Conservation (phyloP, 768 basidiomycete species). For the Porphyrellus cyaneotinctus region DNA sequence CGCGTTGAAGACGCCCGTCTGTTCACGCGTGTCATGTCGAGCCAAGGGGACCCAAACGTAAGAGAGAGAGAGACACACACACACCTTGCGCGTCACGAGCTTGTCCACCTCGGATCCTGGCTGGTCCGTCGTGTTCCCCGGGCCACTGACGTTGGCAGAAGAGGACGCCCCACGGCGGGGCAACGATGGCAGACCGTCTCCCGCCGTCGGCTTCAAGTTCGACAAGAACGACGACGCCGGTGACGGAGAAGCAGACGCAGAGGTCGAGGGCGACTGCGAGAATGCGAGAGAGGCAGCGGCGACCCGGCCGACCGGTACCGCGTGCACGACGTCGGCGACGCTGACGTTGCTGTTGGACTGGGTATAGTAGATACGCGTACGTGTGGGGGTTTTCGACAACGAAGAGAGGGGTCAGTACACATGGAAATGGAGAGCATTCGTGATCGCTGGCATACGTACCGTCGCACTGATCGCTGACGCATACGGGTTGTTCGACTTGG, state of each 20-base stretch:
- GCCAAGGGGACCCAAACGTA: too few relatives aligned
- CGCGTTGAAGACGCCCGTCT: conserved; percentile 23
- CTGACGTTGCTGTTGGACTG: conserved; percentile 21
- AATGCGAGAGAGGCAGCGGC: conserved; percentile 54
- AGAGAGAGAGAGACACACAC: not conserved
- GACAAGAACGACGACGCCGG: not conserved
- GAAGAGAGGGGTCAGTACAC: too few relatives aligned
- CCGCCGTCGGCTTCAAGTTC: not conserved
- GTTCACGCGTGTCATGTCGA: not conserved
- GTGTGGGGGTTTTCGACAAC: too few relatives aligned
- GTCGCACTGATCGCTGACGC: conserved; percentile 13
- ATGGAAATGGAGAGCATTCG: too few relatives aligned
- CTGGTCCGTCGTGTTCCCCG: not conserved
- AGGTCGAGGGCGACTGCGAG: conserved; percentile 14
- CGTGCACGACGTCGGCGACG: conserved; percentile 33
- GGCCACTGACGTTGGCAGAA: not conserved
- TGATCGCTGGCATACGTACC: conserved; percentile 27
- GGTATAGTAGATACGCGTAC: too few relatives aligned
- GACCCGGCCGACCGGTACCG: conserved; percentile 43
- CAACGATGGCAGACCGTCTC: not conserved
- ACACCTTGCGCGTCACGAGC: conserved; percentile 26
- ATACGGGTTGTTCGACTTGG: conserved; percentile 34
- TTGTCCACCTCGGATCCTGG: conserved; percentile 25
- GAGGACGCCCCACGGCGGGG: not conserved
- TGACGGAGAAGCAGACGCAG: not conserved